Base-by-base conservation (phyloP, 2,329 filamentous ascomycete genomes). In the Pseudonectria foliicola region DNA sequence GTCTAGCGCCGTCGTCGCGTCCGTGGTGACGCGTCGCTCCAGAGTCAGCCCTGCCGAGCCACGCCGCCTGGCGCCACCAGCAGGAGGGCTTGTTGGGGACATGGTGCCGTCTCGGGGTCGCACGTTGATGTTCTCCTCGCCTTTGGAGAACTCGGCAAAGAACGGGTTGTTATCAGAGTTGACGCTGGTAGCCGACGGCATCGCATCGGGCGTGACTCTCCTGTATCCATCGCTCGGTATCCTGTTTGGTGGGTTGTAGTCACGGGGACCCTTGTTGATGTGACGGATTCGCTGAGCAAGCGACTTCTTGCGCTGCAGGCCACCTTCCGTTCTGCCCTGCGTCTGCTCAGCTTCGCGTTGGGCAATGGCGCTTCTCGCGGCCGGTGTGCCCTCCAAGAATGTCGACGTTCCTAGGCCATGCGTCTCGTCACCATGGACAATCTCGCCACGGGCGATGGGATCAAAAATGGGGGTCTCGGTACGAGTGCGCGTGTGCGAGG, bases 381-480 rank as follows among this genome's bases (percentile, higher is more conserved):
- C 92, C 11, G 92, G 90, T 2, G 92, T 84, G 25, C 92, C 92
- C 52, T 98, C 92, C 14, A 98, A 65, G 69, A 96, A 96, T 3
- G 92, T 98, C 24, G 88, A 94, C 2, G 89, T 95, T 34, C 92
- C 92, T 7, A 98, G 66, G 8, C 92, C 92, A 42, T 85, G 67
- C 4, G 78, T 82, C 61, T 93, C 81, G 36, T 89, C 79, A 13
- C 90, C 90, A 49, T 96, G 87, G 11, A 96, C 73, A 30, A 82
- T 75, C 37, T 85, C 79, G 30, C 78, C 71, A 37, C 78, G 75
- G 18, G 72, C 63, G 18, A 72, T 73, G 1, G 87, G 77, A 53
- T 92, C 85, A 51, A 88, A 85, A 3, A 80, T 64, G 18, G 63
- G 61, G 41, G 63, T 61, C 51, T 65, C 70, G 48, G 44, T 54